Evolutionary conservation across 345 rosid species (phyloP), one percentile per base, ranked within the genome.

Genomic region (Cardamine resedifolia): DNA sequence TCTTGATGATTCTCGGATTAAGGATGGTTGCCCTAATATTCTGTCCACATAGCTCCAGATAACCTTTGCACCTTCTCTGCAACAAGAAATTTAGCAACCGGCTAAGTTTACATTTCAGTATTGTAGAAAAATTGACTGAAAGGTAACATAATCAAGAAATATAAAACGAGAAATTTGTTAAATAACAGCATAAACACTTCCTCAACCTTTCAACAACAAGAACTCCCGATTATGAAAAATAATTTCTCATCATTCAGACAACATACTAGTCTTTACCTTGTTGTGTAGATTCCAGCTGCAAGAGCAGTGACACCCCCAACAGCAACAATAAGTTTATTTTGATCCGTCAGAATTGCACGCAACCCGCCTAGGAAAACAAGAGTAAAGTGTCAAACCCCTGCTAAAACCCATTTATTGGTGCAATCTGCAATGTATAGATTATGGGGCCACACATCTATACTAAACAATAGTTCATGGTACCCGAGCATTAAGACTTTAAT

Each of bases 31-130:
- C 60, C 99, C 99, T 79, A 95, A 75, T 74, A 95, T 91, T 81
- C 99, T 88, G 77, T 95, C 97, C 39, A 95, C 96, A n/a, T 95
- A 91, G 77, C 99, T 86, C 99, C 99, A 95, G 12, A 95, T 80
- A 71, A 95, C 99, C 77, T 74, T 88, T 20, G 99, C 99, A 45
- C 99, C 99, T 90, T 91, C 99, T 76, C 99, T 95, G 86, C 69
- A 78, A 71, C 58, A 71, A 31, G 43, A 45, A 65, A 38, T 58
- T 28, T 27, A 48, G 59, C 61, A 64, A 60, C 36, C 14, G 12
- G 16, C 69, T 43, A 44, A 52, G 50, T 18, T 52, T 39, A 18
- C 19, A 43, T 10, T 52, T 9, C 24, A 43, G 27, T 30, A 30
- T 18, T 33, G 48, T 23, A 43, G 24, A 31, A 53, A 47, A 31